Percentiles rank a stretch among this genome's conserved stretches.
phyloP scores from a whole-genome alignment of 192 early-diverging fungal genomes.

The Coemansia sp. region DNA sequence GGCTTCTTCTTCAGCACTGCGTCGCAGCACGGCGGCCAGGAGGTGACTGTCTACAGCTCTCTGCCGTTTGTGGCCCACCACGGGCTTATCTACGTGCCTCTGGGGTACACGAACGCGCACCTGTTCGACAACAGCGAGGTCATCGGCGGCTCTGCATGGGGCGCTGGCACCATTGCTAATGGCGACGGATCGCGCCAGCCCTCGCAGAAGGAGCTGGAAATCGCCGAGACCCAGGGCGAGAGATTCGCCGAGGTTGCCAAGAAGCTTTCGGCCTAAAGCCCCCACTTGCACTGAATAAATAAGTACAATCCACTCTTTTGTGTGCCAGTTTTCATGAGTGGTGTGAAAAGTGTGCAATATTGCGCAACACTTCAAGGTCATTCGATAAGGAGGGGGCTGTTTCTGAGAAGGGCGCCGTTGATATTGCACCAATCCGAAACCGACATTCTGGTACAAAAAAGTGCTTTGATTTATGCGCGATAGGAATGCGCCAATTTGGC shows the following conservation, averaged over 20 bases:
- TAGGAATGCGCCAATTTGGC: too few relatives aligned
- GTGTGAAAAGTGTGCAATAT: not conserved
- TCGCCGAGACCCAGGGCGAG: constrained; percentile 60
- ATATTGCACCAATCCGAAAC: not conserved
- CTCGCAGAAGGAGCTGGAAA: constrained; percentile 61
- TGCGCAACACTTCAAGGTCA: not conserved
- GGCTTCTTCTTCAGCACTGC: constrained; percentile 73
- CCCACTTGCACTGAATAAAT: not conserved
- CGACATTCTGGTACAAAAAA: too few relatives aligned
- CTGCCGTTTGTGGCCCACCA: constrained; percentile 73
- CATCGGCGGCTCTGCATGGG: constrained; percentile 67
- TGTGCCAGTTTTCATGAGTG: not conserved
- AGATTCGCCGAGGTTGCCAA: constrained; percentile 55
- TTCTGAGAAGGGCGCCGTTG: not conserved
- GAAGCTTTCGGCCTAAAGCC: constrained; percentile 49
- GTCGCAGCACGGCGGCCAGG: constrained; percentile 79
- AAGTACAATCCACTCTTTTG: not conserved
- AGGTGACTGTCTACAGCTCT: constrained; percentile 64
- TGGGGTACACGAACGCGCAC: constrained; percentile 56
- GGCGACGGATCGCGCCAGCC: constrained; percentile 69
- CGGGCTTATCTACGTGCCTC: constrained; percentile 75
- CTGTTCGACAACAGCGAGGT: constrained; percentile 61
- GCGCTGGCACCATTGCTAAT: constrained; percentile 63
- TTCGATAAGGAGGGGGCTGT: too few relatives aligned
- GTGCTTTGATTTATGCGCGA: too few relatives aligned